Base-by-base conservation (phyloP, 495 filamentous ascomycete genomes). In the Xylaria grammica region DNA sequence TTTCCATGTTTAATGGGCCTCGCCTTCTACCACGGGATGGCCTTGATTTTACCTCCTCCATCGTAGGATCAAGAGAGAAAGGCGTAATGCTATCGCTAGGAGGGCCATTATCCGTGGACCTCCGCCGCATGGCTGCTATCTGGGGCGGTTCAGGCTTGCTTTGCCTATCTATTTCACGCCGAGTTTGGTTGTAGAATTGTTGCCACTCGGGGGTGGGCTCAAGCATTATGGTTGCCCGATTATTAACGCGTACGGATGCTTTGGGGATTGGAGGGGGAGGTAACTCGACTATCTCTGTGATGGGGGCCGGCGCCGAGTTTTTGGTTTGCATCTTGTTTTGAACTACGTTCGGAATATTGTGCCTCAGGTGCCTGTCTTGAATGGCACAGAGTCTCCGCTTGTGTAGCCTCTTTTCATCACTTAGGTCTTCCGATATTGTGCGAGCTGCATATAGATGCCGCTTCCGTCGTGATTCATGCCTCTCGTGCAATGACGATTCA, bases 181-280 rank as follows among this genome's bases (percentile, higher is more conserved):
- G 68, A 36, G 67, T 74, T 10, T 71, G 60, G 56, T 78, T 75
- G 54, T 79, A 81, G 4, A 76, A 60, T 4, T 57, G 66, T 60
- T 80, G 79, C 4, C 68, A 70, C 36, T 79, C 74, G 2, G 26
- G 50, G 2, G 67, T 78, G 8, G 74, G 73, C 7, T 67, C 64
- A 26, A 74, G 66, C 46, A 72, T 46, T 29, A 74, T 67, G 48
- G 62, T 65, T 10, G n/a, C 15, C 27, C 36, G 51, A 27, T 60
- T 66, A 36, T 50, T n/a, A 24, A 63, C 63, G 40, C 42, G 60
- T 26, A 20, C 10, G 29, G 30, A 3, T 22, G 32, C 11, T 32
- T 20, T 62, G 17, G 13, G 8, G 17, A 1, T 24, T 26, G 36
- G 3, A 13, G 50, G 60, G n/a, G n/a, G n/a, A 11, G 51, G 51